Percentiles rank a stretch among this genome's conserved stretches.
Evolutionary conservation across 192 early-diverging fungal genomes (phyloP).

Genomic region (Geranomyces michiganensis): DNA sequence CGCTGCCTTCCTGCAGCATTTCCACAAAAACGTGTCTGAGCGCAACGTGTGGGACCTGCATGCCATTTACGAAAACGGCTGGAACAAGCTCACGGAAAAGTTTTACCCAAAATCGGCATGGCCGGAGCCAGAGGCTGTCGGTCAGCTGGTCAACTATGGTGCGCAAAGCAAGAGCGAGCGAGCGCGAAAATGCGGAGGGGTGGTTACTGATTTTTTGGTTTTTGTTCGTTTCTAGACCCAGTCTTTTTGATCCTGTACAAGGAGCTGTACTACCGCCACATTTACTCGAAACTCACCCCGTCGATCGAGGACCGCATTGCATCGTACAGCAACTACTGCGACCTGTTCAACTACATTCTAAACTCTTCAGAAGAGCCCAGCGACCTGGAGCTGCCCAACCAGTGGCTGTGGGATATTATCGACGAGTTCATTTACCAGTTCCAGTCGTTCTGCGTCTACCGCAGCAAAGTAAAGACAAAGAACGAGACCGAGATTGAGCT

Average conservation of each 20-base stretch:
- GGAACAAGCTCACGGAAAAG: slow-evolving; percentile 89
- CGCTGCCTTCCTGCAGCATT: slow-evolving; percentile 79
- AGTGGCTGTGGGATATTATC: slow-evolving; percentile 99
- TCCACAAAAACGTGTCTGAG: slow-evolving; percentile 78
- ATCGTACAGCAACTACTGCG: slow-evolving; percentile 96
- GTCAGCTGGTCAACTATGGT: slow-evolving; percentile 81
- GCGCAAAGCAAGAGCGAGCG: neutral
- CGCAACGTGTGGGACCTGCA: slow-evolving; percentile 85
- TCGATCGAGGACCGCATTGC: slow-evolving; percentile 87
- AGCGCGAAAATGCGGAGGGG: neutral
- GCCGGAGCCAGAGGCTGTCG: slow-evolving; percentile 85
- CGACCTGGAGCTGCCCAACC: slow-evolving; percentile 92
- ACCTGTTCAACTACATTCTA: slow-evolving; percentile 94
- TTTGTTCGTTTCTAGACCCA: slow-evolving; percentile 54
- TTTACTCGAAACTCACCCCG: slow-evolving; percentile 89
- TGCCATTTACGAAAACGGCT: slow-evolving; percentile 86
- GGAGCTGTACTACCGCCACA: slow-evolving; percentile 96
- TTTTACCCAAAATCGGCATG: slow-evolving; percentile 86
- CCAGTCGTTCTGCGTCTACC: slow-evolving; percentile 95
- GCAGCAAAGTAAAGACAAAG: slow-evolving; percentile 82
- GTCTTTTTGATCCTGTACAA: slow-evolving; percentile 93
- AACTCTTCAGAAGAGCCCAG: slow-evolving; percentile 68
- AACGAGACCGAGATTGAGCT: slow-evolving; percentile 77
- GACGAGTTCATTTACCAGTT: slow-evolving; percentile 99
- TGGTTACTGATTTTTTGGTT: neutral